Evolutionary conservation across 1,139 yeast genomes (phyloP).

Genomic region (Debaryomycetaceae sp.): DNA sequence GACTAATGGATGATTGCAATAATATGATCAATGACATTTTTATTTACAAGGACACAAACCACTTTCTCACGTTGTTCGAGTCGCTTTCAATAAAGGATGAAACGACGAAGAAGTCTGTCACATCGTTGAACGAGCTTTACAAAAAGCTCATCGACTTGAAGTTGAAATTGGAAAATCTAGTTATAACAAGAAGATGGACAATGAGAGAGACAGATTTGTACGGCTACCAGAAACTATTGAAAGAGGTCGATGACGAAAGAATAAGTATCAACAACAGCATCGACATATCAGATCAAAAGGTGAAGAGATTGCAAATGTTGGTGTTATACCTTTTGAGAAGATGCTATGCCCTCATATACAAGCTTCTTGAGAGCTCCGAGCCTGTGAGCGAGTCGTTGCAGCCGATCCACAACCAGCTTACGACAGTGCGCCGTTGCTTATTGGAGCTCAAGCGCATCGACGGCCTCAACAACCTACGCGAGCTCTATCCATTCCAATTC

Average conservation of each 20-base stretch:
- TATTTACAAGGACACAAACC: slow-evolving; percentile 48
- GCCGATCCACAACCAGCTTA: slow-evolving; percentile 87
- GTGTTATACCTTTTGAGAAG: slow-evolving; percentile 78
- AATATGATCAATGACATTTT: slow-evolving; percentile 67
- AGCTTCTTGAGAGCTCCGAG: slow-evolving; percentile 84
- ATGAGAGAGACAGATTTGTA: slow-evolving; percentile 91
- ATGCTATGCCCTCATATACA: slow-evolving; percentile 85
- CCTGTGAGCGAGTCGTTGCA: slow-evolving; percentile 92
- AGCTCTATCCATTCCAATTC: slow-evolving; percentile 91
- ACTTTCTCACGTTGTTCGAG: slow-evolving; percentile 18
- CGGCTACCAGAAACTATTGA: slow-evolving; percentile 69
- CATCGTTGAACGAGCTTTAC: slow-evolving; percentile 23
- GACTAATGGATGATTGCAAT: slow-evolving; percentile 77
- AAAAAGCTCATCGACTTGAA: slow-evolving; percentile 57
- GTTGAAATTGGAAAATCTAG: slow-evolving; percentile 69
- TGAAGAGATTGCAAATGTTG: slow-evolving; percentile 53
- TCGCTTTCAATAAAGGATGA: slow-evolving; percentile 20
- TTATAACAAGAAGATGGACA: slow-evolving; percentile 95
- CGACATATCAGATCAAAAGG: slow-evolving; percentile 21
- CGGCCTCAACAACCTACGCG: slow-evolving; percentile 81
- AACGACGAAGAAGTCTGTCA: slow-evolving; percentile 9
- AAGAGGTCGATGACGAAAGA: slow-evolving; percentile 68
- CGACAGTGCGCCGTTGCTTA: slow-evolving; percentile 85
- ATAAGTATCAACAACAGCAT: slow-evolving; percentile 32
- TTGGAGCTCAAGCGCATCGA: slow-evolving; percentile 89